phyloP scores from a whole-genome alignment of 352 stramenopile species.

The Globisporangium polare region DNA sequence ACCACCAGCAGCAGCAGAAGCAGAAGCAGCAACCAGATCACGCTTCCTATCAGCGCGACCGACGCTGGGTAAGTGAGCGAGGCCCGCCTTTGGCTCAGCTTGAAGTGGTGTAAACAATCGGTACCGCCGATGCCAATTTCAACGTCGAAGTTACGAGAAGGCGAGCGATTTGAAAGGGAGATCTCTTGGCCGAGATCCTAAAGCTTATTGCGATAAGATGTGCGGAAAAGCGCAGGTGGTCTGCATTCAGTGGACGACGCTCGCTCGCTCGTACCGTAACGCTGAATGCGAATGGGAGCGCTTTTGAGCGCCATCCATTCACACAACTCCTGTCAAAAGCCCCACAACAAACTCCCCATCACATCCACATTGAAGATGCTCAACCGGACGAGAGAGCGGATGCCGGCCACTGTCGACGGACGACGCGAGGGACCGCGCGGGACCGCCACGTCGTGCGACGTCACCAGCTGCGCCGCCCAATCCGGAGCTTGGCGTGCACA shows the following conservation, averaged over 20 bases:
- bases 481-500: background rate
- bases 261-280: background rate
- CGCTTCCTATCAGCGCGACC: background rate
- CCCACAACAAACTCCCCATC: background rate
- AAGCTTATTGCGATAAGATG: background rate
- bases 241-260: background rate
- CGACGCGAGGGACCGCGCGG: background rate
- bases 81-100: background rate
- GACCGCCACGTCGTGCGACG: background rate
- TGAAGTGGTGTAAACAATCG: background rate
- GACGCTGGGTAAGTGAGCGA: background rate
- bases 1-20: background rate
- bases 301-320: background rate
- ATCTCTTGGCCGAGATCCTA: too few species aligned
- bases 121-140: background rate
- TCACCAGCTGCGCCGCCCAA: conserved; percentile 1
- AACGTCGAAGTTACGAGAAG: conserved; percentile 1
- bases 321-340: background rate
- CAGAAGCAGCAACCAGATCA: background rate
- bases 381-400: background rate
- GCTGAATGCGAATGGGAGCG: conserved; percentile 5
- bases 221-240: background rate
- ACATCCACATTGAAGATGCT: conserved; percentile 8
- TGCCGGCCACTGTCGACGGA: background rate
- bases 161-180: too few species aligned